phyloP scores from a whole-genome alignment of 176 grass and related monocot species.

The Ampelocalamus luodianensis region DNA sequence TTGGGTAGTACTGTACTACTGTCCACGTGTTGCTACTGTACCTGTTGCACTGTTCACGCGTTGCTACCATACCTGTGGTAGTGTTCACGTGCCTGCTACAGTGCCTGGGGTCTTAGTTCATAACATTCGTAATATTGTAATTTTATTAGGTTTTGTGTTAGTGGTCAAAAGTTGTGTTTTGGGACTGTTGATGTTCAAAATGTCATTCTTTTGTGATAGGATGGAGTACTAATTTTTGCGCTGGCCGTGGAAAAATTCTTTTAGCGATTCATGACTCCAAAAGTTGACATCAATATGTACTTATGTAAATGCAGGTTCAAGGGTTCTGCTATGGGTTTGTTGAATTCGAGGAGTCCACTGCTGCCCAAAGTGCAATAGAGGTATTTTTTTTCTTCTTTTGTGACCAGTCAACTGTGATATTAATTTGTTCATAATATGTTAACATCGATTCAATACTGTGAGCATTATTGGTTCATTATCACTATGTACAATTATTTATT shows the following conservation, averaged over 20 bases:
- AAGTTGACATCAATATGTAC: conserved; percentile 13
- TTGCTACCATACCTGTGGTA: too few species aligned
- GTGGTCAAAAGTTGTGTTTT: background rate
- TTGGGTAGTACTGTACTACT: too few species aligned
- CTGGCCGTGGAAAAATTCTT: background rate
- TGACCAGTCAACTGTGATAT: background rate
- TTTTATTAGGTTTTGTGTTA: background rate
- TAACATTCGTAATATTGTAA: too few species aligned
- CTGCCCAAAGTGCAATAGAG: conserved; percentile 81
- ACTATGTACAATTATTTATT: background rate
- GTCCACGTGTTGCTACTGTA: too few species aligned
- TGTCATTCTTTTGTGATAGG: background rate
- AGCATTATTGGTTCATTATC: conserved; percentile 1
- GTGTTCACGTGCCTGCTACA: too few species aligned
- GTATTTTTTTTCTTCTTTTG: conserved; percentile 47
- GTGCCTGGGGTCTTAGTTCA: too few species aligned
- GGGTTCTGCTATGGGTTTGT: conserved; percentile 94
- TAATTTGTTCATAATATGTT: conserved; percentile 7
- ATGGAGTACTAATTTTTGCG: background rate
- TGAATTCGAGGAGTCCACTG: conserved; percentile 72
- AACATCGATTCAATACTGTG: background rate
- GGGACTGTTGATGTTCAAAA: background rate
- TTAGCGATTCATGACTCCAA: background rate
- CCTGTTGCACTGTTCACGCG: too few species aligned
- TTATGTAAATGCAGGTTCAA: conserved; percentile 65